phyloP scores from a whole-genome alignment of 495 filamentous ascomycete genomes.

The Chaetomium tenue region DNA sequence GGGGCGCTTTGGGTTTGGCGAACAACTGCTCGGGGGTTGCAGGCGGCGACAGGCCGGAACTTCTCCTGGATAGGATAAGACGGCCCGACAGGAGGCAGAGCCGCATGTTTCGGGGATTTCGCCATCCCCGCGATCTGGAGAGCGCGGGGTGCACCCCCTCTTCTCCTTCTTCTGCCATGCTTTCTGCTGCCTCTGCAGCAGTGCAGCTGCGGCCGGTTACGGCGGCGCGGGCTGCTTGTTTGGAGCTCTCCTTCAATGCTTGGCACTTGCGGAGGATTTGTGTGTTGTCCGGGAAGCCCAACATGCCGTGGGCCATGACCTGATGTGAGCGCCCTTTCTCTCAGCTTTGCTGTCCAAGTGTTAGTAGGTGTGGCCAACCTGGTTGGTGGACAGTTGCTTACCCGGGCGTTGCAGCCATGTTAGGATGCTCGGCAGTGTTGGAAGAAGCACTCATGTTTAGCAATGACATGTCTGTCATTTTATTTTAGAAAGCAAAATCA shows the following conservation, averaged over 20 bases:
- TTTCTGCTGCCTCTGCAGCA: constrained; percentile 2
- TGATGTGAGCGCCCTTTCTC: neutral
- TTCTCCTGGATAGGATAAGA: constrained; percentile 11
- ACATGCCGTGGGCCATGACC: too few species aligned
- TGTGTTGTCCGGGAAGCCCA: neutral
- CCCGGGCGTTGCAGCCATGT: neutral
- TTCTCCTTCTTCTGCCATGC: neutral
- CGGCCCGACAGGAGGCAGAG: neutral
- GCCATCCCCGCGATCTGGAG: constrained; percentile 1
- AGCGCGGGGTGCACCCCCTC: constrained; percentile 2
- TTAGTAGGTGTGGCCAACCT: neutral
- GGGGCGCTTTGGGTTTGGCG: constrained; percentile 5
- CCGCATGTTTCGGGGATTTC: constrained; percentile 16
- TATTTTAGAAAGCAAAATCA: neutral
- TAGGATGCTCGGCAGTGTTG: neutral
- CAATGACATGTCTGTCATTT: neutral
- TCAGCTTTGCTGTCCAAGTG: neutral
- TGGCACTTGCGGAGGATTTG: neutral
- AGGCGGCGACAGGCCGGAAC: constrained; percentile 8
- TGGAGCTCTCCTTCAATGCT: neutral
- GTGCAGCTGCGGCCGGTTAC: constrained; percentile 12
- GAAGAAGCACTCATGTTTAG: neutral
- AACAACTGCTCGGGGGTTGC: constrained; percentile 1
- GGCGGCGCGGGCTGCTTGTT: constrained; percentile 1
- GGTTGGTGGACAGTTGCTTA: neutral